These are phyloP conservation scores for Rhizopus arrhizus DNA, from an alignment of 371 early-diverging fungal genomes.

Conservation along the genomic window DNA sequence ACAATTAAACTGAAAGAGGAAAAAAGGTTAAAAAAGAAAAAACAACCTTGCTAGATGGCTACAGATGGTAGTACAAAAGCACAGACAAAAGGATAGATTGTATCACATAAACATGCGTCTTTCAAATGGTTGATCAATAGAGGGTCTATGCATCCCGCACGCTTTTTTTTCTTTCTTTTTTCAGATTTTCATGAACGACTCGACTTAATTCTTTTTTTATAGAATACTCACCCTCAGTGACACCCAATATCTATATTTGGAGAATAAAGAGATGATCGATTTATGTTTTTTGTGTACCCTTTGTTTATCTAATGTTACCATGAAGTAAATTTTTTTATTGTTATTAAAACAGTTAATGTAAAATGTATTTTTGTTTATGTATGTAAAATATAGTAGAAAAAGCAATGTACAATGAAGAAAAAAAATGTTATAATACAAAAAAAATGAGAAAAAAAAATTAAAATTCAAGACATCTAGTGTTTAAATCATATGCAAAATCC, in stretches of 20 bases:
- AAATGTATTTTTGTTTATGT: too few species aligned
- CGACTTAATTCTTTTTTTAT: neutral
- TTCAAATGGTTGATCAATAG: conserved; percentile 25
- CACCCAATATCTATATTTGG: too few species aligned
- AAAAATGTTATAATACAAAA: neutral
- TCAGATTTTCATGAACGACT: too few species aligned
- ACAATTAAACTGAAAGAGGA: neutral
- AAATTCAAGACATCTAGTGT: conserved; percentile 28
- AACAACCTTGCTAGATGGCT: neutral
- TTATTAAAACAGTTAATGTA: neutral
- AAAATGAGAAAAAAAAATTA: neutral
- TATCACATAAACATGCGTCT: conserved; percentile 28
- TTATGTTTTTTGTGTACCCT: neutral
- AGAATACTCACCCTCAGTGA: too few species aligned
- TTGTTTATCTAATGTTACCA: conserved; percentile 9
- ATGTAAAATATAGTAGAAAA: neutral
- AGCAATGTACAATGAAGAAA: neutral
- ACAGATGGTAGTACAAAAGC: conserved; percentile 26
- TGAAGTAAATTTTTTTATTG: conserved; percentile 1
- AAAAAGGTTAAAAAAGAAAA: neutral
- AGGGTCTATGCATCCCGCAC: neutral
- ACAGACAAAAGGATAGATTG: conserved; percentile 27
- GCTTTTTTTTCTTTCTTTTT: too few species aligned
- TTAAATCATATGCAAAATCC: conserved; percentile 72
- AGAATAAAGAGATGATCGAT: too few species aligned